phyloP scores from a whole-genome alignment of 352 stramenopile species.

The Elongisporangium prolatum region DNA sequence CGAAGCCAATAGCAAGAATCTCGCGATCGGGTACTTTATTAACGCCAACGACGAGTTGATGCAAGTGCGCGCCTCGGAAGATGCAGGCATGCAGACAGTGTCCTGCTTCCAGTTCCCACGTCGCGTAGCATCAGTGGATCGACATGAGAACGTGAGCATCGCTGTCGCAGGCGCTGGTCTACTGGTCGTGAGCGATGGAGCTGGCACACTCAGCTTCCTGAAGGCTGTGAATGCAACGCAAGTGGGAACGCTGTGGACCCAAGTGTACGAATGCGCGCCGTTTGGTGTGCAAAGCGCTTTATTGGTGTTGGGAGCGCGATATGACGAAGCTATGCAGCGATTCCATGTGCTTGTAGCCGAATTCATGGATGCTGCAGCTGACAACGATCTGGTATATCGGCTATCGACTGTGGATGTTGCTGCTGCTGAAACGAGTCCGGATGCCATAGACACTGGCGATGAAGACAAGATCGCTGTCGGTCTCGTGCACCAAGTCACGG shows the following conservation, averaged over 20 bases:
- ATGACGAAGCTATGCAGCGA: constrained; percentile 29
- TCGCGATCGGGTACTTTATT: constrained; percentile 60
- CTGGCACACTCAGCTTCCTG: constrained; percentile 47
- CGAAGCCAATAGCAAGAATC: constrained; percentile 7
- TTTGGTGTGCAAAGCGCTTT: constrained; percentile 20
- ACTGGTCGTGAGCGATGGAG: constrained; percentile 63
- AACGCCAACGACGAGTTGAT: constrained; percentile 56
- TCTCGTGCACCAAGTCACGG: constrained; percentile 31
- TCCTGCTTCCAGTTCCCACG: constrained; percentile 25
- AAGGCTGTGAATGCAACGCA: constrained; percentile 23
- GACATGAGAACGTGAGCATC: constrained; percentile 59
- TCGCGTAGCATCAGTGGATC: constrained; percentile 12
- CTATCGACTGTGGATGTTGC: constrained; percentile 39
- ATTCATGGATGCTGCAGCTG: constrained; percentile 22
- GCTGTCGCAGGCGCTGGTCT: constrained; percentile 53
- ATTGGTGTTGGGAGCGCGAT: constrained; percentile 44
- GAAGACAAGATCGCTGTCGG: constrained; percentile 22
- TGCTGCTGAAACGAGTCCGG: constrained; percentile 11
- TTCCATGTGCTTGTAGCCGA: constrained; percentile 48
- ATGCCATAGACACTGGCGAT: constrained; percentile 20
- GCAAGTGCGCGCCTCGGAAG: constrained; percentile 32
- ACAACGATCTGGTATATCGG: constrained; percentile 48
- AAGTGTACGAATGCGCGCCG: constrained; percentile 50
- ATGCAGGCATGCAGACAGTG: constrained; percentile 23
- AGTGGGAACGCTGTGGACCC: constrained; percentile 26